phyloP scores from a whole-genome alignment of 2,329 filamentous ascomycete genomes.

The Aspergillus latus region DNA sequence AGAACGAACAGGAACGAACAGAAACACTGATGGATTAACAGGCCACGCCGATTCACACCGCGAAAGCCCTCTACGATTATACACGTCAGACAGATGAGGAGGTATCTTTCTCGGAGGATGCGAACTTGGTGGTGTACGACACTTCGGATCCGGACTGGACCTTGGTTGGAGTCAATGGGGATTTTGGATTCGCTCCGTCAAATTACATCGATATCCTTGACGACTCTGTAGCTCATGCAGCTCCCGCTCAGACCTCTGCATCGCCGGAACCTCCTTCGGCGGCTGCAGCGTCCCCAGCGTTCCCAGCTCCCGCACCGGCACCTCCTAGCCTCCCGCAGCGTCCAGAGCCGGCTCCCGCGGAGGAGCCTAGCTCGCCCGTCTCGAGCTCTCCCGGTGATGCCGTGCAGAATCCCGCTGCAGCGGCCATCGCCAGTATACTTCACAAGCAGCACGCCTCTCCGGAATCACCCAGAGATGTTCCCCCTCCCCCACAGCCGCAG shows the following conservation, averaged over 20 bases:
- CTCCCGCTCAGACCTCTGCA: constrained; percentile 46
- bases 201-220: constrained; percentile 85
- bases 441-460: constrained; percentile 40
- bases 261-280: constrained; percentile 23
- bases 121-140: constrained; percentile 80
- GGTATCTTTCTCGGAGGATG: constrained; percentile 90
- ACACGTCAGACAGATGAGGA: constrained; percentile 96
- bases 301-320: constrained; percentile 36
- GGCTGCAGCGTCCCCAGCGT: constrained; percentile 23
- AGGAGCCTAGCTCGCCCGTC: constrained; percentile 28
- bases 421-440: constrained; percentile 55
- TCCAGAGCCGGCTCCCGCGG: constrained; percentile 24
- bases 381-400: constrained; percentile 44
- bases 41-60: constrained; percentile 66
- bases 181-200: constrained; percentile 91
- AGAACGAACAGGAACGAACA: constrained; percentile 4
- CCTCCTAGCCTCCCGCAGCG: constrained; percentile 41
- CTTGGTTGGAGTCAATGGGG: constrained; percentile 76
- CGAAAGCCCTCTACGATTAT: constrained; percentile 97
- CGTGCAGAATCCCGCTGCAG: constrained; percentile 53
- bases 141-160: constrained; percentile 95
- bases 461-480: constrained; percentile 30
- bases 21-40: constrained; percentile 34
- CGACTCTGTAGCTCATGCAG: constrained; percentile 29
- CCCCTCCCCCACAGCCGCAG: constrained; percentile 42